Evolutionary conservation across 768 basidiomycete species (phyloP), one percentile per base, ranked within the genome.

Genomic region (Calocera viscosa): DNA sequence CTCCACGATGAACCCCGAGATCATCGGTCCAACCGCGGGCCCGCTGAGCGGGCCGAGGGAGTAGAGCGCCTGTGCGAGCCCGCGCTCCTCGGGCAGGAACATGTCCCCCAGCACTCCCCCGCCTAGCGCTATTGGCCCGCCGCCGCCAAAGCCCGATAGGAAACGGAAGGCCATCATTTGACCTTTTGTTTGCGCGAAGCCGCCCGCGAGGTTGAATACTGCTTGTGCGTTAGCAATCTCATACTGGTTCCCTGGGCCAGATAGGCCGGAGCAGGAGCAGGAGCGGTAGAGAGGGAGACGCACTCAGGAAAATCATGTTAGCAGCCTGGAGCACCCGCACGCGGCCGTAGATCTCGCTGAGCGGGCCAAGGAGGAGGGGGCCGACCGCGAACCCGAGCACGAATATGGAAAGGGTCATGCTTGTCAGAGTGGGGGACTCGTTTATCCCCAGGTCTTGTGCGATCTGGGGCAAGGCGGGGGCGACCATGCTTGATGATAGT

Each of bases 341-440:
- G 22, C 88, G 82, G 1, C 89, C 89, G 68, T 79, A 90, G 11
- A 90, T 79, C 73, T 91, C 90, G 69, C 83, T 85, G 26, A 90
- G 70, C 0, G 89, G 90, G 0, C 85, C 87, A 0, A 66, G 64
- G 28, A 40, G 28, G 2, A 49, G 43, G 16, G 32, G 47, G n/a
- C 34, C 72, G 78, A 67, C 66, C 84, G 87, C 84, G 67, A 83
- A 89, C 2, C 82, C 87, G 49, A 83, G 80, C 0, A 84, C 76
- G 66, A 83, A 85, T 10, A 84, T 81, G 0, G 86, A 87, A 0
- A 82, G 84, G 30, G 80, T 82, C 75, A 91, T 81, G 1, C 82
- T 83, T 22, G 83, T 75, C 2, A 83, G 65, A 0, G 53, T 60
- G 78, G 80, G 1, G 70, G 68, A 34, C 71, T 73, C 84, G 10